A percentile compares a stretch with the other conserved stretches of the same genome.
Conservation (phyloP, 176 grass and related monocot species). For the Oryza brachyantha region DNA sequence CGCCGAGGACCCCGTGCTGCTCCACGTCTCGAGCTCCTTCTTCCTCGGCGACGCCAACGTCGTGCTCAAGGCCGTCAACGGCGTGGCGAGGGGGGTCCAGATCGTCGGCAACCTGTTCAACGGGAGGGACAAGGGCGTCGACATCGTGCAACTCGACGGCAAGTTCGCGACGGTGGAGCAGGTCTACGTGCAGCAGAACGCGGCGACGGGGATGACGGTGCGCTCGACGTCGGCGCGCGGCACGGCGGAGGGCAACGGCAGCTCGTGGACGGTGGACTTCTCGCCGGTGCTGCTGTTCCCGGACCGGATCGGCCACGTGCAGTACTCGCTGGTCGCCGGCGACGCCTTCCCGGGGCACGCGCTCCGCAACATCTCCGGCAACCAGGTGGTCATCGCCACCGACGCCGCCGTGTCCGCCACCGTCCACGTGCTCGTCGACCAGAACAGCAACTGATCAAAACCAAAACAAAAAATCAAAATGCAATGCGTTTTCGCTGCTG, state of each 20-base stretch:
- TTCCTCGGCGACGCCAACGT: constrained; percentile 91
- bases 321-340: constrained; percentile 72
- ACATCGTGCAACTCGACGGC: constrained; percentile 66
- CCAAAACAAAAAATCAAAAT: neutral
- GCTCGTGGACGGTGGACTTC: constrained; percentile 68
- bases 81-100: constrained; percentile 51
- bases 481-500: neutral
- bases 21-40: constrained; percentile 57
- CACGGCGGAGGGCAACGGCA: constrained; percentile 49
- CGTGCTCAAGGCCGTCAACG: constrained; percentile 62
- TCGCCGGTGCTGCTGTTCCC: constrained; percentile 63
- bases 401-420: constrained; percentile 63
- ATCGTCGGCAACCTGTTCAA: constrained; percentile 67
- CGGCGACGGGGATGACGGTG: constrained; percentile 56
- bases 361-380: constrained; percentile 70
- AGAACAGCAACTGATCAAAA: constrained; percentile 63
- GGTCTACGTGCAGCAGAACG: constrained; percentile 72
- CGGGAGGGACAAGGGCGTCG: constrained; percentile 43
- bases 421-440: constrained; percentile 84
- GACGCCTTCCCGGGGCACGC: constrained; percentile 62
- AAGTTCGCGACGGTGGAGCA: constrained; percentile 62
- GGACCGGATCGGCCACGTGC: constrained; percentile 69
- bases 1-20: constrained; percentile 74
- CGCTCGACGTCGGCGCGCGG: constrained; percentile 51
- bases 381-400: constrained; percentile 69